Evolutionary conservation across 768 basidiomycete species (phyloP), one percentile per base, ranked within the genome.

Genomic region (Lanmaoa rubissima): DNA sequence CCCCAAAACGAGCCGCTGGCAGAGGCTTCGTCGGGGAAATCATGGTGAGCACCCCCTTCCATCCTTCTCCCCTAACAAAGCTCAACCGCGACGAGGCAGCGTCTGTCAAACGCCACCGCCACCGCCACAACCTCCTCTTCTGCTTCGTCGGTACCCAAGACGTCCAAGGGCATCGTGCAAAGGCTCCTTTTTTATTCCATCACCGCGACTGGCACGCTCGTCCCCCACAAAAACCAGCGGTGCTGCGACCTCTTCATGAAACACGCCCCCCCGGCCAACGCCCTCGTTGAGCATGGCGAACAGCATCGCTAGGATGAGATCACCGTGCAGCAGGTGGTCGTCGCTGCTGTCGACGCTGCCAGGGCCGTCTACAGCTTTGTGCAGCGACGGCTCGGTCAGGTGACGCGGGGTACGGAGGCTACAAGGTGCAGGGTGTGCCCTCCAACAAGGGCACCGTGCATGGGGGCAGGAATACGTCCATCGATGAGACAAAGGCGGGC

Each of bases 231-330:
- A 65, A 86, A 82, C 71, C 87, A 86, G 62, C 71, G 76, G 2
- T 97, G 95, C 77, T 85, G 90, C 68, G 89, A 95, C 61, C 80
- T 96, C 69, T 97, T 97, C 78, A 80, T 85, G 54, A 83, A 87
- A 63, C 78, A 82, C 41, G 84, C 94, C 52, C 95, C 95, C 2
- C 79, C 90, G 39, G 94, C 86, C 31, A 81, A 87, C 59, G 68
- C 81, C 17, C 78, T 95, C 72, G 78, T 95, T 39, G 88, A 94
- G 56, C 93, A 85, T 66, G 90, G 88, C 11, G 92, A 97, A 66
- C 78, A 81, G 31, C 77, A 85, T 54, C 80, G 84, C 14, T 94
- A 91, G 90, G 90, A 94, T 63, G 82, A 78, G 6, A 73, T 92
- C 58, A 90, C 91, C 34, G 57, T 84, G 19, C 76, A 81, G 50